Base-by-base conservation (phyloP, 2,329 filamentous ascomycete species). In the Phialophora verrucosa region DNA sequence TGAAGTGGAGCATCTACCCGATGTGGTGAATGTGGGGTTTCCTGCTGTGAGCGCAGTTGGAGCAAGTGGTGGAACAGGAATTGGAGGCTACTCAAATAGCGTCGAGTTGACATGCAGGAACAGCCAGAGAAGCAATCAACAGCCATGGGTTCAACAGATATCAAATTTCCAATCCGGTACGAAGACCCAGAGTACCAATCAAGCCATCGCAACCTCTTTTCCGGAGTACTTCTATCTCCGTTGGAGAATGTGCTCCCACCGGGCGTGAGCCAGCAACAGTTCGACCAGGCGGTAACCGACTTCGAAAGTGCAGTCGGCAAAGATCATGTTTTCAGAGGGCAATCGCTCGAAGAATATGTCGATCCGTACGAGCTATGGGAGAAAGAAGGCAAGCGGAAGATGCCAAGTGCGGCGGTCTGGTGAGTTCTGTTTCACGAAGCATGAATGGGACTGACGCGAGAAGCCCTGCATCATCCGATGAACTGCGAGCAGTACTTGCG, bases 281-380 rank as follows among this genome's bases (percentile, higher is more conserved):
- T 67, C 57, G 59, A 65, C 47, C 14, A 20, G 42, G 62, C 65
- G 23, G 38, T 67, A 11, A 27, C 6, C n/a, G 59, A 67, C n/a
- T 63, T 67, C 20, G 31, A 59, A 38, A 31, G 51, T 27, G 55
- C 61, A 23, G 64, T 69, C 4, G 67, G 67, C 17, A 51, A 63
- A 35, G 65, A 65, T 5, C 35, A 64, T 50, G 44, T 59, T 10
- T 65, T 63, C 27, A 27, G 50, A 32, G 62, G 65, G 8, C 35
- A 62, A 7, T 35, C 57, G 1, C 51, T 69, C 17, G 67, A 69
- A 56, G 67, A 69, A 31, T 69, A 69, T 62, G 65, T 69, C 7
- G 67, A 69, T 53, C 67, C 67, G 1, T 69, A 69, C 31, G 67
- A 69, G 20, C 29, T 69, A 14, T 67, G 65, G 64, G 67, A 69